A percentile compares a stretch with the other conserved stretches of the same genome.
Conservation (phyloP, 129 eudicot genomes). For the Daucus carota region DNA sequence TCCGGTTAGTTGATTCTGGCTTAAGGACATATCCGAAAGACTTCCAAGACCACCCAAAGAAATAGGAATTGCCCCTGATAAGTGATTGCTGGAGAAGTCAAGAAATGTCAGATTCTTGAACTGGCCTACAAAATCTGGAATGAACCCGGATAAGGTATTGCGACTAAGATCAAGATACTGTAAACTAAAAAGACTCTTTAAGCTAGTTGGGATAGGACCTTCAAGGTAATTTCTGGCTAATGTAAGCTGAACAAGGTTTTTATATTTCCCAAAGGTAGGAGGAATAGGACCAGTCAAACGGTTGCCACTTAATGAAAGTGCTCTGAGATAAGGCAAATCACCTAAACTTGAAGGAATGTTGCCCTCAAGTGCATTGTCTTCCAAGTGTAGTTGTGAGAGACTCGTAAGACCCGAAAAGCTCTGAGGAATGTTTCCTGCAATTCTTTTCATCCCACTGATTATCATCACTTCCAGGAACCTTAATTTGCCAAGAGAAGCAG, state of each 20-base stretch:
- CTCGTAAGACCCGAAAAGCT: conserved; percentile 44
- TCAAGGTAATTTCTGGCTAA: conserved; percentile 49
- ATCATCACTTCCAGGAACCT: conserved; percentile 55
- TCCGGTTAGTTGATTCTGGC: conserved; percentile 59
- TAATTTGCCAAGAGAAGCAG: conserved; percentile 61
- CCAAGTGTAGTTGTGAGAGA: conserved; percentile 60
- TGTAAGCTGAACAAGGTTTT: conserved; percentile 46
- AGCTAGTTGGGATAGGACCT: conserved; percentile 41
- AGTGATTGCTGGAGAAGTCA: conserved; percentile 54
- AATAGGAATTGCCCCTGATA: conserved; percentile 59
- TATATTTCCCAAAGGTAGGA: conserved; percentile 39
- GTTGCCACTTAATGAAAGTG: conserved; percentile 58
- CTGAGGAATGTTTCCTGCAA: conserved; percentile 54
- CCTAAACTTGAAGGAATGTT: conserved; percentile 54
- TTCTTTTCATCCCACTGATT: conserved; percentile 74
- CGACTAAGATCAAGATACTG: conserved; percentile 71
- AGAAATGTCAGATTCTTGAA: conserved; percentile 42
- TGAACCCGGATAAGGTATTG: conserved; percentile 51
- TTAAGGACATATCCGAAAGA: conserved; percentile 59
- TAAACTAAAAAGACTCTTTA: conserved; percentile 29
- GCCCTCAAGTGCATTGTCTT: conserved; percentile 64
- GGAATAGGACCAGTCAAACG: conserved; percentile 59
- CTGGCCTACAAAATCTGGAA: conserved; percentile 52
- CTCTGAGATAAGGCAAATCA: conserved; percentile 36
- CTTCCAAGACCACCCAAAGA: conserved; percentile 42